Percentiles rank a stretch among this genome's conserved stretches.
Evolutionary conservation across 768 basidiomycete species (phyloP).

Genomic region (Boletus subcaerulescens): DNA sequence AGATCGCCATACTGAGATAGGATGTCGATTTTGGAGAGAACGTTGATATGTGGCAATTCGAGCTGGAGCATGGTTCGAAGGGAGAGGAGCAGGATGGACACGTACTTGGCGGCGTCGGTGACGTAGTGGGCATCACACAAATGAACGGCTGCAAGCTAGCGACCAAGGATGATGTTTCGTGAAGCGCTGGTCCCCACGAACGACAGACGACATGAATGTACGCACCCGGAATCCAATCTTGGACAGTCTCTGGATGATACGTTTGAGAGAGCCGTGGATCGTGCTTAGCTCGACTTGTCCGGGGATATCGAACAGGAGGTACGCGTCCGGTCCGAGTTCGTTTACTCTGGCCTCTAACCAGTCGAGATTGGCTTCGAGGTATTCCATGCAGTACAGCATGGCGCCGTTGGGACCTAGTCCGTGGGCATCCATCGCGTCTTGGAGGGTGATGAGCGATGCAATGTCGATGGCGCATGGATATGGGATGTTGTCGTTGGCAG

Average conservation of each 20-base stretch:
- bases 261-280: conserved; percentile 87
- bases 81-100: conserved; percentile 88
- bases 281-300: conserved; percentile 98
- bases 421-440: conserved; percentile 81
- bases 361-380: conserved; percentile 92
- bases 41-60: conserved; percentile 97
- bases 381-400: conserved; percentile 96
- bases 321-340: conserved; percentile 69
- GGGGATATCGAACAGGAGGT: conserved; percentile 92
- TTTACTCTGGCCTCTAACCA: conserved; percentile 71
- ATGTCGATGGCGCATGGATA: conserved; percentile 92
- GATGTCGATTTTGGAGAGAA: conserved; percentile 94
- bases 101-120: conserved; percentile 92
- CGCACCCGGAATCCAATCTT: conserved; percentile 86
- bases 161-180: not conserved
- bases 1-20: conserved; percentile 87
- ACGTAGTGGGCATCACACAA: conserved; percentile 97
- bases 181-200: not conserved
- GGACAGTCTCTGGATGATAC: conserved; percentile 63
- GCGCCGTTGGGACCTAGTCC: conserved; percentile 93
- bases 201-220: conserved; percentile 15
- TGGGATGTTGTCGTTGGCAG: conserved; percentile 84
- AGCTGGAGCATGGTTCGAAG: conserved; percentile 97
- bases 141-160: conserved; percentile 88
- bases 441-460: conserved; percentile 77